Percentiles rank a stretch among this genome's conserved stretches.
These are phyloP conservation scores for Elsinoe australis DNA, from an alignment of 2,329 filamentous ascomycete species.

Conservation along the genomic window DNA sequence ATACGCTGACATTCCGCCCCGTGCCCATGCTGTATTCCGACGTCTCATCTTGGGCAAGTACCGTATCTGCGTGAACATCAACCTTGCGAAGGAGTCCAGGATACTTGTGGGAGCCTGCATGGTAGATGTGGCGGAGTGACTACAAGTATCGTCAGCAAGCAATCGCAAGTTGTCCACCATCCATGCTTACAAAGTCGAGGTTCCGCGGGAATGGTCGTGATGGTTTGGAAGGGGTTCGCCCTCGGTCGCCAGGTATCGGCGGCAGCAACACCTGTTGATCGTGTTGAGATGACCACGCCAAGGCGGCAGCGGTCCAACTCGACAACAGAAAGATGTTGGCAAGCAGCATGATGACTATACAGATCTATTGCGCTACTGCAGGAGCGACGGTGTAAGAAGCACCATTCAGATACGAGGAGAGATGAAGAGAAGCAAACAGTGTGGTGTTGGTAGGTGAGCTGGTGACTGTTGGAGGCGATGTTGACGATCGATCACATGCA, in stretches of 20 bases:
- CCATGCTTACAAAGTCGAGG: slow-evolving; percentile 26
- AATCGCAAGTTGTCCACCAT: not conserved
- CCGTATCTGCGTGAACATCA: slow-evolving; percentile 47
- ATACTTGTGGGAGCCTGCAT: slow-evolving; percentile 76
- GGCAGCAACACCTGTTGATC: slow-evolving; percentile 19
- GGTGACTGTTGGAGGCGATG: not conserved
- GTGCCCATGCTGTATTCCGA: slow-evolving; percentile 1
- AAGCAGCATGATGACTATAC: not conserved
- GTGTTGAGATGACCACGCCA: not conserved
- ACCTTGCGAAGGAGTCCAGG: slow-evolving; percentile 68
- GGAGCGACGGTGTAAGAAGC: not conserved
- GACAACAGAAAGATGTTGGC: not conserved
- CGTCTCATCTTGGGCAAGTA: not conserved
- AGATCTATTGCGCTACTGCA: not conserved
- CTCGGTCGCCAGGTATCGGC: slow-evolving; percentile 6
- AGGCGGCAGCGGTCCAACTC: not conserved
- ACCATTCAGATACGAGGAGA: not conserved
- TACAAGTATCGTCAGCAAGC: slow-evolving; percentile 25
- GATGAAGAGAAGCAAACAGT: not conserved
- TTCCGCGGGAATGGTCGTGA: not conserved
- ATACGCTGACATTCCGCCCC: slow-evolving; percentile 43
- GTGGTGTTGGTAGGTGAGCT: not conserved
- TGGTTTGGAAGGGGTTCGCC: not conserved
- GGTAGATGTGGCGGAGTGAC: slow-evolving; percentile 80
- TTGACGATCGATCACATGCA: not conserved